These are phyloP conservation scores for Dichotomopilus funicola DNA, from an alignment of 2,329 filamentous ascomycete species.

Conservation along the genomic window DNA sequence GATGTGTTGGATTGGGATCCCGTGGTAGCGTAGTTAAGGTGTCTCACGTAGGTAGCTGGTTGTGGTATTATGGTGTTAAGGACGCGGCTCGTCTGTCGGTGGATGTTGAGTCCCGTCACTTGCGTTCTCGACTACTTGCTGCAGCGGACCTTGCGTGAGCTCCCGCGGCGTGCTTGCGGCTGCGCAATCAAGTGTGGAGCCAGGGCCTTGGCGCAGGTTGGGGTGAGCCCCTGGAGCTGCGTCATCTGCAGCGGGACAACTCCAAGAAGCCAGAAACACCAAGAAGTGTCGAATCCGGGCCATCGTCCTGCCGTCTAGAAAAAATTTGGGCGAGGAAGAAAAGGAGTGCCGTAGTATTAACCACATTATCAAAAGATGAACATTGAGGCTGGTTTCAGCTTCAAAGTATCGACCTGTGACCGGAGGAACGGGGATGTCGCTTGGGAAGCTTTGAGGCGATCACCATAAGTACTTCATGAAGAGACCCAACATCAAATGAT, in stretches of 20 bases:
- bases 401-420: no score
- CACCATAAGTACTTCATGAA: no score
- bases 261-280: not conserved
- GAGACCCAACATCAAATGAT: no score
- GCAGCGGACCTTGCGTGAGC: not conserved
- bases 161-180: slow-evolving; percentile 5
- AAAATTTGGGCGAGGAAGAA: not conserved
- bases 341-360: no score
- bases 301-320: not conserved
- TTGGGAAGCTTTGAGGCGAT: no score
- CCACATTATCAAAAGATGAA: no score
- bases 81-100: no score
- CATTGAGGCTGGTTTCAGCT: no score
- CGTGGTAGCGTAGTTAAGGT: not conserved
- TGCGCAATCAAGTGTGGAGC: slow-evolving; percentile 7
- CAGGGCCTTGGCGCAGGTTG: not conserved
- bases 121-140: not conserved
- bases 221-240: not conserved
- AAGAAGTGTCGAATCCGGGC: not conserved
- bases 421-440: no score
- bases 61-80: not conserved
- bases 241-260: not conserved
- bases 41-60: not conserved
- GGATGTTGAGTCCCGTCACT: not conserved
- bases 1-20: not conserved